Conservation (phyloP, 768 basidiomycete genomes). For the Lentinula edodes region DNA sequence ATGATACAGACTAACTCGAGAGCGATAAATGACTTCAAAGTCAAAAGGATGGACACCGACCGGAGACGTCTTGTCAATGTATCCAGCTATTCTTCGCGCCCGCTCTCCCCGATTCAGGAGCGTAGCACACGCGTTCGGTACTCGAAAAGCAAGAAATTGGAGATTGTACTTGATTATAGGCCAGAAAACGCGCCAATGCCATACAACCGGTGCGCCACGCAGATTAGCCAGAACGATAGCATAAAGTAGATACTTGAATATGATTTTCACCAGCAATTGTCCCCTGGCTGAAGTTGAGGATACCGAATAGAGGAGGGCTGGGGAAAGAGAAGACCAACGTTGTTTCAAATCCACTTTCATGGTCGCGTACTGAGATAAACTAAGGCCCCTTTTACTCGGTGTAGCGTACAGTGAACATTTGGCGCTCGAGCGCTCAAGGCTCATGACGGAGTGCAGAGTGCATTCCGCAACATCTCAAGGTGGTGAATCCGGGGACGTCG, state of each 20-base stretch:
- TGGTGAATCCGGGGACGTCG: background rate
- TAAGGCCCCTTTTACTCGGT: background rate
- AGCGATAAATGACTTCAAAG: background rate
- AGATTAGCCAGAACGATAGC: background rate
- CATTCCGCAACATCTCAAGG: background rate
- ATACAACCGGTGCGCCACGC: background rate
- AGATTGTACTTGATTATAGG: background rate
- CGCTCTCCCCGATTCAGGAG: background rate
- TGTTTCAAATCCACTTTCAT: background rate
- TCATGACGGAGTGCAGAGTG: too few relatives aligned
- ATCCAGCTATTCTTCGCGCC: background rate
- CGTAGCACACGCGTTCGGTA: background rate
- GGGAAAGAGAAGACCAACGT: background rate
- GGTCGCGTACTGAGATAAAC: background rate
- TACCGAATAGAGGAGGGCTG: background rate
- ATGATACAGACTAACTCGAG: slow-evolving; percentile 2
- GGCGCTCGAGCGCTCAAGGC: background rate
- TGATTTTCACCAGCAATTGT: background rate
- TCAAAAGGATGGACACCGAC: slow-evolving; percentile 4
- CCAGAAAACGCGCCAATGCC: slow-evolving; percentile 7
- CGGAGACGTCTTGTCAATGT: slow-evolving; percentile 1
- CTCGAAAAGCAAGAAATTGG: background rate
- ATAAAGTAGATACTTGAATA: background rate
- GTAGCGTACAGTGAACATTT: background rate
- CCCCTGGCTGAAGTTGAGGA: background rate